Base-by-base conservation (phyloP, 2,329 filamentous ascomycete species). In the Colletotrichum gigasporum region DNA sequence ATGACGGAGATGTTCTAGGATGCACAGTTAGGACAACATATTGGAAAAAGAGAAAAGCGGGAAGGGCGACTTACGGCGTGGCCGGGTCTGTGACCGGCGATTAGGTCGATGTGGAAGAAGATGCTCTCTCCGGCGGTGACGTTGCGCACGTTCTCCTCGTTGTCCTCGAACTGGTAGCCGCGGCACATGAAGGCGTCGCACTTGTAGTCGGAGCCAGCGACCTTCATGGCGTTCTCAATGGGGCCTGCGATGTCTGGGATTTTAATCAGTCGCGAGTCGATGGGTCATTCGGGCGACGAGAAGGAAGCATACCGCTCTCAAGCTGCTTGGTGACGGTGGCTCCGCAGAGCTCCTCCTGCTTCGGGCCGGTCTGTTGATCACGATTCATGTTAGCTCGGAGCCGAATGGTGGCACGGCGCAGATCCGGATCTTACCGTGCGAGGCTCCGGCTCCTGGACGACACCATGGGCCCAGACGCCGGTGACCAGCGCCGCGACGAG, bases 1-100 rank as follows among this genome's bases (percentile, higher is more conserved):
- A 87, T 75, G 48, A 85, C 78, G 34, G 80, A 82, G 58, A 86
- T 79, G 71, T 86, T 86, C 69, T 78, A 7, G 69, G 6, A 3
- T 8, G 12, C 11, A 0, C 5, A 5, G 1, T 60, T 4, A 63
- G 52, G 1, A 20, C n/a, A n/a, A n/a, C n/a, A n/a, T n/a, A n/a
- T n/a, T n/a, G n/a, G n/a, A n/a, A n/a, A n/a, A n/a, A n/a, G n/a
- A n/a, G n/a, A n/a, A n/a, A n/a, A n/a, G n/a, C n/a, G n/a, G n/a
- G n/a, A n/a, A n/a, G n/a, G 0, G 1, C 12, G 14, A 68, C 71
- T 68, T 28, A 74, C 71, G 10, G 71, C 70, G 22, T 70, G 71
- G n/a, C 73, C 73, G 1, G 72, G 72, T 24, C 71, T 71, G 67
- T 80, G 79, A 0, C 77, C 76, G 2, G 76, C 75, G 20, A 76